These are phyloP conservation scores for Metschnikowia henanensis DNA, from an alignment of 805 yeast species.

Conservation along the genomic window DNA sequence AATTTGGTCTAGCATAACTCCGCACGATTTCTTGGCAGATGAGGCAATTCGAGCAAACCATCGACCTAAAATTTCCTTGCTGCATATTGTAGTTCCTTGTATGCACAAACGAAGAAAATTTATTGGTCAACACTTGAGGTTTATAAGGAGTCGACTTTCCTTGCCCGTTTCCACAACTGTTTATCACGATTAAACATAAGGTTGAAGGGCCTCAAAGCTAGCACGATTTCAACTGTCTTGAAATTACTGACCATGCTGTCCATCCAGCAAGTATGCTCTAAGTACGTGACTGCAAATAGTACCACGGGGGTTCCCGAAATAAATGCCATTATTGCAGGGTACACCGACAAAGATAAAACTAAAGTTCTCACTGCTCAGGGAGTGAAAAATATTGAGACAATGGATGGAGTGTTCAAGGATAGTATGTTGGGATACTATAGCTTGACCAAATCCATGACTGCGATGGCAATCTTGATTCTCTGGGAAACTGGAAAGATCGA, in stretches of 20 bases:
- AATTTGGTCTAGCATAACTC: neutral
- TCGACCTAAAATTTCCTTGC: neutral
- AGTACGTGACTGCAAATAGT: neutral
- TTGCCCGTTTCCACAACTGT: too few species aligned
- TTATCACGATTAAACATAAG: too few species aligned
- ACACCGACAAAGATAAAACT: conserved; percentile 8
- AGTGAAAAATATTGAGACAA: conserved; percentile 6
- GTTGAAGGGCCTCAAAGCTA: too few species aligned
- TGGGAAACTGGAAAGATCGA: conserved; percentile 31
- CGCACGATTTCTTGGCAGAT: neutral
- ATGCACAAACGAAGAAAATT: too few species aligned
- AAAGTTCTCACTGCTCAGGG: conserved; percentile 12
- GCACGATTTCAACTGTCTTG: too few species aligned
- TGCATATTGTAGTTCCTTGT: neutral
- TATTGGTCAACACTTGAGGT: too few species aligned
- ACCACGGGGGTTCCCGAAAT: neutral
- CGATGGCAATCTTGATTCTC: conserved; percentile 32
- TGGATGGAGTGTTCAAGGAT: conserved; percentile 9
- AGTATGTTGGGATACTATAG: conserved; percentile 12
- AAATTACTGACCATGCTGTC: neutral
- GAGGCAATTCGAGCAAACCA: neutral
- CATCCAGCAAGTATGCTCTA: neutral
- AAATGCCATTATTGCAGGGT: conserved; percentile 15
- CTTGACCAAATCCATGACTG: conserved; percentile 23
- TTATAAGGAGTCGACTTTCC: too few species aligned